These are phyloP conservation scores for Suhomyces bribrorum DNA, from an alignment of 1,139 yeast genomes.

Conservation along the genomic window DNA sequence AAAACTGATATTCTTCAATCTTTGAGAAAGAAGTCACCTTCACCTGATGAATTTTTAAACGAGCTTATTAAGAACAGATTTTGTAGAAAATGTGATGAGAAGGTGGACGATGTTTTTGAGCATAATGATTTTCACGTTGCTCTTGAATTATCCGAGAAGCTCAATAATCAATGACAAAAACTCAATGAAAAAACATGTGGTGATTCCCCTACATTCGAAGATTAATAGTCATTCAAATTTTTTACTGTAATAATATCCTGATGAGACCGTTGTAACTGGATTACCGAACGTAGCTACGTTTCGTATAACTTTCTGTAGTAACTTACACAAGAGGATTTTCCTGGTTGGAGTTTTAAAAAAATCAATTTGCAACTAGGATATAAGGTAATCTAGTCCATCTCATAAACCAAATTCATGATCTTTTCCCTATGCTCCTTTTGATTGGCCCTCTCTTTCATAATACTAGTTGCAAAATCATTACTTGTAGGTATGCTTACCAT, in stretches of 20 bases:
- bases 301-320: background rate
- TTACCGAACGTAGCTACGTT: too few species aligned
- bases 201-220: too few species aligned
- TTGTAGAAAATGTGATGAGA: slow-evolving; percentile 30
- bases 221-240: too few species aligned
- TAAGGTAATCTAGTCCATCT: too few species aligned
- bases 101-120: slow-evolving; percentile 36
- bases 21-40: slow-evolving; percentile 15
- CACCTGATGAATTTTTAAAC: slow-evolving; percentile 16
- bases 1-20: slow-evolving; percentile 24
- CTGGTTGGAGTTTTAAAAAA: too few species aligned
- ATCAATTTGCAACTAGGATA: too few species aligned
- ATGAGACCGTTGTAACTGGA: too few species aligned
- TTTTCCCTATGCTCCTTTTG: slow-evolving; percentile 38
- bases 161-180: slow-evolving; percentile 19
- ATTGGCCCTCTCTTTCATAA: slow-evolving; percentile 34
- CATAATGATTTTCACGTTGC: slow-evolving; percentile 47
- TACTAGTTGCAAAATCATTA: slow-evolving; percentile 47
- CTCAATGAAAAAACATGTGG: too few species aligned
- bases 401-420: slow-evolving; percentile 44
- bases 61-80: slow-evolving; percentile 19
- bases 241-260: too few species aligned
- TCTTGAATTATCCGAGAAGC: slow-evolving; percentile 34
- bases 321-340: background rate
- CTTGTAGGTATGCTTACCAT: slow-evolving; percentile 51